These are phyloP conservation scores for Tricholoma terreum DNA, from an alignment of 768 basidiomycete genomes.

Conservation along the genomic window DNA sequence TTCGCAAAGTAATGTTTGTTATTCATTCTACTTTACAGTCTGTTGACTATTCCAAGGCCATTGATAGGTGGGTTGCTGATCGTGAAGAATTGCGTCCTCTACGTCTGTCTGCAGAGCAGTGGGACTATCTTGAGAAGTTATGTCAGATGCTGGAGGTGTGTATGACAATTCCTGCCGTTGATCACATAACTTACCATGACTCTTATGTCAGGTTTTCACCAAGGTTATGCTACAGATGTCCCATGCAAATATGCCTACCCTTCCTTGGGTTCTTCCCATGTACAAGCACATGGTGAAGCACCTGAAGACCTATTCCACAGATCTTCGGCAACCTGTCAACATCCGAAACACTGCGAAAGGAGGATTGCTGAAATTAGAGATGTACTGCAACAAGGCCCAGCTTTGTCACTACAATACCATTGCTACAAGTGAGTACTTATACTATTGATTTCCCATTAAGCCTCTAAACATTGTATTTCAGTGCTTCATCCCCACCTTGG, in stretches of 20 bases:
- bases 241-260: slow-evolving; percentile 18
- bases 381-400: slow-evolving; percentile 21
- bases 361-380: slow-evolving; percentile 25
- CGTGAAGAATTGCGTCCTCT: slow-evolving; percentile 11
- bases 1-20: slow-evolving; percentile 20
- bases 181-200: background rate
- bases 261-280: slow-evolving; percentile 30
- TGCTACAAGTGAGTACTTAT: slow-evolving; percentile 23
- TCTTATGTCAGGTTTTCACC: slow-evolving; percentile 25
- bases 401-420: slow-evolving; percentile 25
- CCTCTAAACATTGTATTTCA: slow-evolving; percentile 5
- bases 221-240: slow-evolving; percentile 28
- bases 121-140: slow-evolving; percentile 18
- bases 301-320: slow-evolving; percentile 7
- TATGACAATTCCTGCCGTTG: background rate
- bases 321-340: background rate
- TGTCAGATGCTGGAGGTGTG: slow-evolving; percentile 19
- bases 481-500: slow-evolving; percentile 25
- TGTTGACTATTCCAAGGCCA: slow-evolving; percentile 20
- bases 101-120: slow-evolving; percentile 16
- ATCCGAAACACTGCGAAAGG: slow-evolving; percentile 18
- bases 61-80: slow-evolving; percentile 29
- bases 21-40: background rate
- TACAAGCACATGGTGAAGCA: slow-evolving; percentile 24
- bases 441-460: background rate